These are phyloP conservation scores for Achaetomium macrosporum DNA, from an alignment of 2,329 filamentous ascomycete species.

Conservation along the genomic window DNA sequence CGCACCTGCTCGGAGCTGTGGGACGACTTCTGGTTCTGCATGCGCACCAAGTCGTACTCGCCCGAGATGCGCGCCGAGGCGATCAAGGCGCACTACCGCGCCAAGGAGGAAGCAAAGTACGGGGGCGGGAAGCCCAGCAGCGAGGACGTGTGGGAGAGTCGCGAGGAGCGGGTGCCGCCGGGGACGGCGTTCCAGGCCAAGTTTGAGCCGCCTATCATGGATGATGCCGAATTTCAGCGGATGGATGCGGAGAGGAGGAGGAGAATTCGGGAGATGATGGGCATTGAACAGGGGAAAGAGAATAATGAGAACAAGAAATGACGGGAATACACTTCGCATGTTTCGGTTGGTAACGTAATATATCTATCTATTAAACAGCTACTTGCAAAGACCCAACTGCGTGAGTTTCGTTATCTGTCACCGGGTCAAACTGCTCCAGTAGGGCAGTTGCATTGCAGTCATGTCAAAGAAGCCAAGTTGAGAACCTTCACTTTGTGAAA, in stretches of 20 bases:
- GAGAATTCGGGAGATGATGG: constrained; percentile 32
- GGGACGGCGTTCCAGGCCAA: constrained; percentile 41
- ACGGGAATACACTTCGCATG: too few species aligned
- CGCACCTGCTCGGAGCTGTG: constrained; percentile 77
- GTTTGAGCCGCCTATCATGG: constrained; percentile 32
- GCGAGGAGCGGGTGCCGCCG: constrained; percentile 53
- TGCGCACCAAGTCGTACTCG: constrained; percentile 66
- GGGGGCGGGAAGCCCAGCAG: constrained; percentile 61
- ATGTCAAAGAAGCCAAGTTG: background rate
- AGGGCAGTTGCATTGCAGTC: too few species aligned
- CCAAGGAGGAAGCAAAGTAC: constrained; percentile 61
- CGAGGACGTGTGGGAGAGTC: constrained; percentile 83
- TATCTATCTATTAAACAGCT: too few species aligned
- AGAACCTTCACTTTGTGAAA: constrained; percentile 15
- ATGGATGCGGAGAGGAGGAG: constrained; percentile 34
- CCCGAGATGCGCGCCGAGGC: constrained; percentile 54
- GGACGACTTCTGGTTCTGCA: constrained; percentile 97
- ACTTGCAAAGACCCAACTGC: too few species aligned
- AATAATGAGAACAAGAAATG: constrained; percentile 21
- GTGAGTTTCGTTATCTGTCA: too few species aligned
- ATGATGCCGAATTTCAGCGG: constrained; percentile 40
- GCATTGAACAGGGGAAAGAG: constrained; percentile 12
- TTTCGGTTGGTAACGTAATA: too few species aligned
- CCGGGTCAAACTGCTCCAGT: too few species aligned
- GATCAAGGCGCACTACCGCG: constrained; percentile 62